Base-by-base conservation (phyloP, 164 flowering plant species). In the Stephania japonica region DNA sequence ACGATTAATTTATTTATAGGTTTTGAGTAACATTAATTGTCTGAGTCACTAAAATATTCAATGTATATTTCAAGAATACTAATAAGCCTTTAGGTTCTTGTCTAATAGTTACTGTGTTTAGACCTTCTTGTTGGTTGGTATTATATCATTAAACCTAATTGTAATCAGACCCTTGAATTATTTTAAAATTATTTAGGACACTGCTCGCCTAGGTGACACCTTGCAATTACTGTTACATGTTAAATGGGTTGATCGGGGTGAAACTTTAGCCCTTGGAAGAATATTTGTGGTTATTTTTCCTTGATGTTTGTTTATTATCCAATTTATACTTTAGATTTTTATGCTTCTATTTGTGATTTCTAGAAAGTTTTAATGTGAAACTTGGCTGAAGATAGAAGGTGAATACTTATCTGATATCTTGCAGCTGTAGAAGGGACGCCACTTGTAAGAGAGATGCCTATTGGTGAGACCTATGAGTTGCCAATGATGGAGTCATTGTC, bases 401-500 rank as follows among this genome's bases (percentile, higher is more conserved):
- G 7, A 59, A 59, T 59, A 59, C 19, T 7, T 59, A 19, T 59
- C 25, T 59, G 21, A 21, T 59, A 7, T 59, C 21, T 21, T 59
- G 38, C 38, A 24, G 64, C 23, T 59, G 21, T n/a, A 19, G n/a
- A n/a, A 1, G 11, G 7, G 25, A 47, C 38, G 25, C 69, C 9
- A 44, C 53, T 62, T 67, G 70, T 62, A 78, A 76, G 69, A 61
- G 43, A 11, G 25, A 63, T 21, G 5, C 27, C 56, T 44, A n/a
- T 72, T 13, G 73, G 44, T 25, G 72, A 75, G 69, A 75, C 43
- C 1, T 63, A 23, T 12, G n/a, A 25, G 19, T 62, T 32, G 11
- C 16, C 77, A 53, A 41, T 24, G 64, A 18, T 59, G 14, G 65
- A 73, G 50, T 65, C 81, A 61, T 61, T 56, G 49, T 69, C 65